phyloP scores from a whole-genome alignment of 768 basidiomycete genomes.

The Hebeloma cylindrosporum region DNA sequence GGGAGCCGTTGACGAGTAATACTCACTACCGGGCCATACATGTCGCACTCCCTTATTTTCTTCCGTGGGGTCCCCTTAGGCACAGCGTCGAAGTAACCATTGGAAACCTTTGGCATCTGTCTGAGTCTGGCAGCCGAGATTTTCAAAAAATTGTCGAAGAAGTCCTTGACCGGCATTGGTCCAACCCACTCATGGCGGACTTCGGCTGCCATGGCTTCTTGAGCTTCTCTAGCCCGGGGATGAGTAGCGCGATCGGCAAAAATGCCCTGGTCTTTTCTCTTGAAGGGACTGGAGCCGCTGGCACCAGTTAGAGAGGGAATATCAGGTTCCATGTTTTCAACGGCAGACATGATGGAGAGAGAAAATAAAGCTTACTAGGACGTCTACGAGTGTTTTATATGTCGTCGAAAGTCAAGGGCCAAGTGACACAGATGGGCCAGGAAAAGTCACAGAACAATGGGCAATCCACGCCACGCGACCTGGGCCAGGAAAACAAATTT shows the following conservation, averaged over 20 bases:
- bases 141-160: constrained; percentile 3
- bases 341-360: too few species aligned
- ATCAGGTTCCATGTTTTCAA: too few species aligned
- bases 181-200: constrained; percentile 8
- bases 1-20: background rate
- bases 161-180: constrained; percentile 5
- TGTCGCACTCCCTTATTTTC: constrained; percentile 8
- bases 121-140: background rate
- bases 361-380: too few species aligned
- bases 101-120: background rate
- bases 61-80: background rate
- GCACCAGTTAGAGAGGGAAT: too few species aligned
- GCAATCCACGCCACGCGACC: too few species aligned
- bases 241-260: background rate
- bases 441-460: too few species aligned
- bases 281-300: too few species aligned
- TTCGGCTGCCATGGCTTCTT: constrained; percentile 3
- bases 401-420: too few species aligned
- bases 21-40: constrained; percentile 12
- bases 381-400: too few species aligned
- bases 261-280: background rate
- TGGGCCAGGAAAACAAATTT: too few species aligned
- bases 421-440: too few species aligned
- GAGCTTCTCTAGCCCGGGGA: too few species aligned
- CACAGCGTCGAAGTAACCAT: background rate